Percentiles rank a stretch among this genome's conserved stretches.
Evolutionary conservation across 768 basidiomycete species (phyloP).

Genomic region (Naganishia onofrii): DNA sequence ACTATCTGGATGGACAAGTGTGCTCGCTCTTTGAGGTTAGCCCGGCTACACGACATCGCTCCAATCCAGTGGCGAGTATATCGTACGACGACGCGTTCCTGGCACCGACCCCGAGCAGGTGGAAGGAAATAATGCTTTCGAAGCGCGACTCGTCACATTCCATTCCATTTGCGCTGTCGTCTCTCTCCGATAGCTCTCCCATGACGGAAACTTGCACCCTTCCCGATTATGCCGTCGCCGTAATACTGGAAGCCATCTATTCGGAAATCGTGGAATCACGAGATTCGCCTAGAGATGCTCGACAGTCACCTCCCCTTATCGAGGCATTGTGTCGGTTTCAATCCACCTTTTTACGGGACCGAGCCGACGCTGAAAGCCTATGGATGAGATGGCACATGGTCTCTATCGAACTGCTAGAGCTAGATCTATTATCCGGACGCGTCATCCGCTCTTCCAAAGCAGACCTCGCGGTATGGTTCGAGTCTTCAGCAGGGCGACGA

Average conservation of each 20-base stretch:
- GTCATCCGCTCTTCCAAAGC: not conserved
- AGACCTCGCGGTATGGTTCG: too few relatives aligned
- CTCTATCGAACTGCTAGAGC: constrained; percentile 5
- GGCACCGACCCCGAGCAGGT: constrained; percentile 6
- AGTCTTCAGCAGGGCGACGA: not conserved
- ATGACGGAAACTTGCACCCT: not conserved
- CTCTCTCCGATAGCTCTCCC: not conserved
- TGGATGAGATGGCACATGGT: constrained; percentile 15
- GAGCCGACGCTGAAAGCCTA: constrained; percentile 1
- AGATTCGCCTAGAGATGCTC: not conserved
- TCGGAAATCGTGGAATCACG: constrained; percentile 4
- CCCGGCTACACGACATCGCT: not conserved
- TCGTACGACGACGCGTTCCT: not conserved
- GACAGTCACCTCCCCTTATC: not conserved
- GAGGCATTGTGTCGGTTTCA: too few relatives aligned
- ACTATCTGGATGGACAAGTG: constrained; percentile 1
- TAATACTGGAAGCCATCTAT: constrained; percentile 5
- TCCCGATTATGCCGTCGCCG: too few relatives aligned
- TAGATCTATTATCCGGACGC: not conserved
- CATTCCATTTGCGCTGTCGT: not conserved
- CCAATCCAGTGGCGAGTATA: not conserved
- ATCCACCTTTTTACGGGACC: too few relatives aligned
- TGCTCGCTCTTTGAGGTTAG: constrained; percentile 1
- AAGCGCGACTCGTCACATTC: not conserved
- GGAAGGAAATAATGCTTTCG: too few relatives aligned